Percentiles rank a stretch among this genome's conserved stretches.
phyloP scores from a whole-genome alignment of 139 green algal genomes.

The Parachlorella kessleri region DNA sequence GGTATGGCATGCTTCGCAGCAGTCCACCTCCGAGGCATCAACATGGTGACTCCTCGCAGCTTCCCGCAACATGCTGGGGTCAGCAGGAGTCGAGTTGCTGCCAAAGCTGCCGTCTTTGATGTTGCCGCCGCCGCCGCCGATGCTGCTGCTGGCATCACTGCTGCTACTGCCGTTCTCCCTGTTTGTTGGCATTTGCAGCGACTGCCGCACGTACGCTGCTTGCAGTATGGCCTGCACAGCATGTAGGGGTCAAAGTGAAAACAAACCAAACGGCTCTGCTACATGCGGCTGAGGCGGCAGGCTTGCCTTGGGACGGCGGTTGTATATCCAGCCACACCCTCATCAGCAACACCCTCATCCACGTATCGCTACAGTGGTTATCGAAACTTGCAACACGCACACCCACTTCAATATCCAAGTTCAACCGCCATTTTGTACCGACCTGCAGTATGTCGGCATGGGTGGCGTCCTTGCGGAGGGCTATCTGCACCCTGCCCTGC shows the following conservation, averaged over 20 bases:
- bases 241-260: slow-evolving; percentile 1
- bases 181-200: too few relatives aligned
- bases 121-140: too few relatives aligned
- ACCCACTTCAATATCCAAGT: background rate
- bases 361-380: slow-evolving; percentile 4
- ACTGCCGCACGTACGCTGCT: too few relatives aligned
- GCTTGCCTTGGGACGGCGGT: background rate
- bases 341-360: slow-evolving; percentile 21
- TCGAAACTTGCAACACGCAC: background rate
- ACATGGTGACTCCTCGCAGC: too few relatives aligned
- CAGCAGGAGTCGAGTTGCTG: too few relatives aligned
- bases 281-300: slow-evolving; percentile 8
- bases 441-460: background rate
- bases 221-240: background rate
- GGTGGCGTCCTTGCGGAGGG: background rate
- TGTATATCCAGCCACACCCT: background rate
- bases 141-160: too few relatives aligned
- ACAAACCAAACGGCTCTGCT: slow-evolving; percentile 10
- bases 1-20: background rate
- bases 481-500: slow-evolving; percentile 12
- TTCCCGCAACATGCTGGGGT: too few relatives aligned
- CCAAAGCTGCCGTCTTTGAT: too few relatives aligned
- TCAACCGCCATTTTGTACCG: background rate
- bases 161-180: too few relatives aligned
- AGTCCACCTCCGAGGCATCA: background rate